Conservation (phyloP, 1,284 basidiomycete species). For the Ganoderma resinaceum region DNA sequence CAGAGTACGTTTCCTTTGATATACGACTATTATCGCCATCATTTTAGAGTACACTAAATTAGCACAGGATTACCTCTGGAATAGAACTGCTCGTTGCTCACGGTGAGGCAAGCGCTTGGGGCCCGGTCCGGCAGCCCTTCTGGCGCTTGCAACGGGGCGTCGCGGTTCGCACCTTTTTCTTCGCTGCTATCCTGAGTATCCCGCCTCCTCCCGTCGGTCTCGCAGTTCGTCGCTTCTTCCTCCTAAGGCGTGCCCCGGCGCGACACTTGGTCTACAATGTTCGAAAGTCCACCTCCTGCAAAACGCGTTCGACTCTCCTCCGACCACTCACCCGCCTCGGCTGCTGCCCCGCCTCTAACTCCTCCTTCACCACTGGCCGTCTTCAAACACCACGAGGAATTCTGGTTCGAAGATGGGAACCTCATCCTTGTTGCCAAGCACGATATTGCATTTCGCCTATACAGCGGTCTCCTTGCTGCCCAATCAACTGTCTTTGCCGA, state of each 20-base stretch:
- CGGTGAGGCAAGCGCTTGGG: too few relatives aligned
- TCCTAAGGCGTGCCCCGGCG: too few relatives aligned
- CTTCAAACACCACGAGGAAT: neutral
- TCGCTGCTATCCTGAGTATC: too few relatives aligned
- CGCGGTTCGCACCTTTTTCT: too few relatives aligned
- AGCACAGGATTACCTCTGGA: neutral
- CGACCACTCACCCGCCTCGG: neutral
- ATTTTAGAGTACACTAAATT: neutral
- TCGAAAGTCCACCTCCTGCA: too few relatives aligned
- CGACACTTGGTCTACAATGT: too few relatives aligned
- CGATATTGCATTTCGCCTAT: slow-evolving; percentile 22
- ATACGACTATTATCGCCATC: neutral
- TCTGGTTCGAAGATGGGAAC: slow-evolving; percentile 7
- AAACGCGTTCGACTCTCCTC: too few relatives aligned
- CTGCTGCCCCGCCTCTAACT: neutral
- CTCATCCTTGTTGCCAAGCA: neutral
- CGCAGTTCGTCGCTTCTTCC: too few relatives aligned
- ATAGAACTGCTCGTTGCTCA: too few relatives aligned
- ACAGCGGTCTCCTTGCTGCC: slow-evolving; percentile 21
- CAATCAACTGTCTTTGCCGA: slow-evolving; percentile 28
- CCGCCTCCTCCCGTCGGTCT: too few relatives aligned
- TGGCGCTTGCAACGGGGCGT: too few relatives aligned
- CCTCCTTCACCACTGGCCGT: neutral
- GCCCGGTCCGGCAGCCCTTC: too few relatives aligned
- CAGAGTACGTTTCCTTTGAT: neutral